Conservation (phyloP, 2,329 filamentous ascomycete species). For the Cryphonectria naterciae region DNA sequence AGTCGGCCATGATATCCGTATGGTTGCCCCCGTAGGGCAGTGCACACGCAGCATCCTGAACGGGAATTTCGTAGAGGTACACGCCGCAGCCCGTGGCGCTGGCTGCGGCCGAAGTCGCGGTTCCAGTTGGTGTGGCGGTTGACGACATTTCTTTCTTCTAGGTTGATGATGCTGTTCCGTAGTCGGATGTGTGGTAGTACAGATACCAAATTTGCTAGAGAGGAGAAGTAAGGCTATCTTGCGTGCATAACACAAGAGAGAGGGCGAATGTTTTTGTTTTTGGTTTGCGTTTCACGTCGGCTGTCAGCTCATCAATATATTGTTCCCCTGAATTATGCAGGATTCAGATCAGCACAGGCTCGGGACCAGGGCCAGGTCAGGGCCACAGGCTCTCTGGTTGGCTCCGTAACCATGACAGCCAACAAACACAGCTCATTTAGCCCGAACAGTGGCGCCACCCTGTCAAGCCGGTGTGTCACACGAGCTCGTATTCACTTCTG, state of each 20-base stretch:
- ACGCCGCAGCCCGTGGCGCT: constrained; percentile 22
- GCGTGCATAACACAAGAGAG: neutral
- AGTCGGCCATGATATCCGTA: constrained; percentile 40
- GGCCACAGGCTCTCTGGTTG: constrained; percentile 7
- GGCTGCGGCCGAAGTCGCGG: constrained; percentile 10
- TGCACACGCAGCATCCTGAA: constrained; percentile 49
- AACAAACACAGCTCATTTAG: neutral
- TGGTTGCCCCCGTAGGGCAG: constrained; percentile 45
- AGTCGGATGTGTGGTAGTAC: neutral
- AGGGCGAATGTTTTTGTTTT: neutral
- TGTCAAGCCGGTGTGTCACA: neutral
- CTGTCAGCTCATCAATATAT: constrained; percentile 10
- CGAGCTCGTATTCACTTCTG: constrained; percentile 9
- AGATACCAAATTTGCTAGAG: neutral
- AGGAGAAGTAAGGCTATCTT: neutral
- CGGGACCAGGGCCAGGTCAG: neutral
- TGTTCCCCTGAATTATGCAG: constrained; percentile 20
- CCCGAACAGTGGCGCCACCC: neutral
- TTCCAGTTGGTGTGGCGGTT: constrained; percentile 10
- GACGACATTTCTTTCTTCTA: constrained; percentile 4
- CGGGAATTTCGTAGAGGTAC: constrained; percentile 48
- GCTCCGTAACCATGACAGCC: constrained; percentile 6
- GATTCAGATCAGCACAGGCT: constrained; percentile 15
- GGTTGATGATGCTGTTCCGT: neutral
- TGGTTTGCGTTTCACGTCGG: neutral